These are phyloP conservation scores for Macaranga tanarius DNA, from an alignment of 441 rosid species.

Conservation along the genomic window DNA sequence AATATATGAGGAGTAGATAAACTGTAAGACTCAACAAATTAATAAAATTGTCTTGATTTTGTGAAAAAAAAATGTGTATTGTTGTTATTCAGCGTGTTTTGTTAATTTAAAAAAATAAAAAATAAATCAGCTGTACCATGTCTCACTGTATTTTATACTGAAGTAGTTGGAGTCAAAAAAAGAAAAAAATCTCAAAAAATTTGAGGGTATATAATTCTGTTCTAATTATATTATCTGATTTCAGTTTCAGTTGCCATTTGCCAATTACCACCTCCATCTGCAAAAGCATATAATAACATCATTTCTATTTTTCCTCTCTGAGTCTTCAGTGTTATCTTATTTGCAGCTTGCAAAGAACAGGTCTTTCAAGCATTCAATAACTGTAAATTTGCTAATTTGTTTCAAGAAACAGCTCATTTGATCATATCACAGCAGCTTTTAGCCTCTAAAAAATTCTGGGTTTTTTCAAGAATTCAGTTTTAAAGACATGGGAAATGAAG, in stretches of 20 bases:
- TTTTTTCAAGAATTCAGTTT: conserved; percentile 17
- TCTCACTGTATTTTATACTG: background rate
- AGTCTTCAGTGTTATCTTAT: too few species aligned
- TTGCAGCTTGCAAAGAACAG: background rate
- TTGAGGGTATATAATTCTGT: too few species aligned
- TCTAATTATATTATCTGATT: too few species aligned
- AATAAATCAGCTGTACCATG: background rate
- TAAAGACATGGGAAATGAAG: conserved; percentile 40
- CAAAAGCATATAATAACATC: background rate
- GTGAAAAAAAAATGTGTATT: too few species aligned
- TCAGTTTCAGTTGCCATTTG: background rate
- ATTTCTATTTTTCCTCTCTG: background rate
- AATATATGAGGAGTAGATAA: too few species aligned
- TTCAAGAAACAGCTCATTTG: background rate
- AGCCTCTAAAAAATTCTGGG: conserved; percentile 12
- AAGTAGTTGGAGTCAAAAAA: background rate
- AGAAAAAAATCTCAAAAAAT: background rate
- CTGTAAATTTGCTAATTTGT: background rate
- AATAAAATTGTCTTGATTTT: too few species aligned
- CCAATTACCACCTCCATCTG: background rate
- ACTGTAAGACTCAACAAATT: too few species aligned
- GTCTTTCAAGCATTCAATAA: background rate
- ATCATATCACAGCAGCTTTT: background rate
- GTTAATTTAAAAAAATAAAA: too few species aligned
- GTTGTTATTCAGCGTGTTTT: too few species aligned